Base-by-base conservation (phyloP, 73 alveolate genomes). In the Halteria grandinella region DNA sequence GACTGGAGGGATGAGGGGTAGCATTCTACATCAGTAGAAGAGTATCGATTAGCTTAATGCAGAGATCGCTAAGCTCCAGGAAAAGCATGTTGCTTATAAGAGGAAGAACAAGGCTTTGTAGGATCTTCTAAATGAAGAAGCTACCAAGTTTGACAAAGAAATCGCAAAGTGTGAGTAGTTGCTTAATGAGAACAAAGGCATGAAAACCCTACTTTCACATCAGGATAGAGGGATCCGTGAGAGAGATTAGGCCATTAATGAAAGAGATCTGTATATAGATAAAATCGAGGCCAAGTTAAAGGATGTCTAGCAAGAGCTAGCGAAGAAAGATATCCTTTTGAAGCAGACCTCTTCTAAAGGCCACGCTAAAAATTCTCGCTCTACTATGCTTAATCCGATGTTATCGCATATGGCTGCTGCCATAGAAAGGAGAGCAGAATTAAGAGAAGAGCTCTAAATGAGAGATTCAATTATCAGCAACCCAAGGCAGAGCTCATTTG, bases 91-190 rank as follows among this genome's bases (percentile, higher is more conserved):
- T 33, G 74, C 31, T 31, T 33, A 57, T 29, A 3, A 14, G 52
- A 57, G 36, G 29, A 57, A 57, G 28, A 12, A 12, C 11, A 57
- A 57, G 23, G 74, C 31, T 17, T 57, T 27, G 31, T 51, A 57
- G 6, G 17, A 27, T 6, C 15, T 57, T 11, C 33, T 57, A 7
- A 29, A 57, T 5, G 37, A 27, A 10, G 15, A 57, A 20, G 36
- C 27, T 31, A 33, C 23, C 11, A 57, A 57, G 14, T 57, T 33
- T 57, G 74, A 57, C 12, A 57, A 33, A 54, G 74, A 57, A 54
- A 6, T 57, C 5, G 36, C 31, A 33, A 57, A 29, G 25, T 7
- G 74, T 25, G 36, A 57, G 17, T 3, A 12, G 52, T 33, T 57
- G 6, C 14, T 57, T 5, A 57, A 57, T 11, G 74, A 57, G 28